phyloP scores from a whole-genome alignment of 164 flowering plant genomes.

The Buxus sempervirens region DNA sequence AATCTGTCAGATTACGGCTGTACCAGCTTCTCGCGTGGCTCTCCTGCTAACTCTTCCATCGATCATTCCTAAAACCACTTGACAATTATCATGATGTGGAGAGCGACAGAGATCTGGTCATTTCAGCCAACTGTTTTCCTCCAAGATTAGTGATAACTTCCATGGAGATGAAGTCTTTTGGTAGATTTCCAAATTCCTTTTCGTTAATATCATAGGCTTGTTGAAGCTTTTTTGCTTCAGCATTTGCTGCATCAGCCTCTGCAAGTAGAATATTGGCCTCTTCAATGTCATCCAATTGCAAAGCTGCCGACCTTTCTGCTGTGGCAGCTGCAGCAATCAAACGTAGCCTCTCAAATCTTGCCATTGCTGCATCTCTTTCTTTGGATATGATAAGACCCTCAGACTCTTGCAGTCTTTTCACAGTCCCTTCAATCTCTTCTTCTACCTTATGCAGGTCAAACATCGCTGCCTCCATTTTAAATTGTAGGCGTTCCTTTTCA shows the following conservation, averaged over 20 bases:
- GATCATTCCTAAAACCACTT: background rate
- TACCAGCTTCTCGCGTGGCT: background rate
- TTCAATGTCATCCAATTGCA: slow-evolving; percentile 63
- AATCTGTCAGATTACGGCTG: background rate
- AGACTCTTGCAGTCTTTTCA: slow-evolving; percentile 39
- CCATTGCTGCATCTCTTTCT: slow-evolving; percentile 61
- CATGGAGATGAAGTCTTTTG: slow-evolving; percentile 50
- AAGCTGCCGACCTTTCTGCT: slow-evolving; percentile 68
- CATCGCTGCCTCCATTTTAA: slow-evolving; percentile 37
- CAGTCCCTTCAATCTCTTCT: slow-evolving; percentile 43
- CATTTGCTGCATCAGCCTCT: slow-evolving; percentile 64
- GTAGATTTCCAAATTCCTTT: slow-evolving; percentile 34
- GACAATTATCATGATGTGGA: slow-evolving; percentile 17
- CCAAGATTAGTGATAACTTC: slow-evolving; percentile 60
- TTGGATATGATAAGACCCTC: slow-evolving; percentile 48
- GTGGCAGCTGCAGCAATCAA: slow-evolving; percentile 50
- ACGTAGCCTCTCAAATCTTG: slow-evolving; percentile 56
- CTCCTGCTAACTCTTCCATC: background rate
- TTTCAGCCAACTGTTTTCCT: slow-evolving; percentile 44
- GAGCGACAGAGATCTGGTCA: slow-evolving; percentile 35
- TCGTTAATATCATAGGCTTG: slow-evolving; percentile 36
- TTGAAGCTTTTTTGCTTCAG: slow-evolving; percentile 56
- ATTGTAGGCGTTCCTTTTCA: slow-evolving; percentile 55
- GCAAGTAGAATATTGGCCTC: slow-evolving; percentile 60
- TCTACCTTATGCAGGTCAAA: slow-evolving; percentile 48